A percentile compares a stretch with the other conserved stretches of the same genome.
phyloP scores from a whole-genome alignment of 768 basidiomycete species.

The Daedaleopsis nitida region DNA sequence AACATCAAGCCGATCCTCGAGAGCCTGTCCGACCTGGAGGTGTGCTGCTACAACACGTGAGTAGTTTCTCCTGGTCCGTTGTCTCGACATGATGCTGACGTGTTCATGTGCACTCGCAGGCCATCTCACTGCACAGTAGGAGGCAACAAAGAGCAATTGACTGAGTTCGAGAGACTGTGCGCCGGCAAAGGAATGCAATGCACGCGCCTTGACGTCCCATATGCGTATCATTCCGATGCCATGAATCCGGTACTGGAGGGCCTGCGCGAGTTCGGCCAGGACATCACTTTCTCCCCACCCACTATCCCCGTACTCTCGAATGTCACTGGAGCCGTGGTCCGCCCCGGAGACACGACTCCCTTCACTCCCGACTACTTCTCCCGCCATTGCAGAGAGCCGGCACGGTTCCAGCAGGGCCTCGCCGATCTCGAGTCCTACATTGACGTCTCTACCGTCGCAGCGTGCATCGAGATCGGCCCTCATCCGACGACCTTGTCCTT shows the following conservation, averaged over 20 bases:
- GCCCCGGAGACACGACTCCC: slow-evolving; percentile 49
- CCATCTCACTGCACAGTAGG: slow-evolving; percentile 58
- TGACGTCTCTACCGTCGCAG: slow-evolving; percentile 35
- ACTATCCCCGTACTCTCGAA: slow-evolving; percentile 65
- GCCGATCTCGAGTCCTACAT: slow-evolving; percentile 37
- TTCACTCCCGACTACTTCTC: slow-evolving; percentile 57
- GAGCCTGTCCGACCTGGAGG: slow-evolving; percentile 32
- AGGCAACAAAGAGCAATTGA: slow-evolving; percentile 50
- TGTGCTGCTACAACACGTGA: slow-evolving; percentile 66
- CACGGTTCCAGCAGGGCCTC: slow-evolving; percentile 55
- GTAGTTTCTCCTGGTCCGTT: background rate
- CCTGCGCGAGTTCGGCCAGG: slow-evolving; percentile 42
- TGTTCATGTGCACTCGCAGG: slow-evolving; percentile 21
- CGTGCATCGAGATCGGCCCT: slow-evolving; percentile 72
- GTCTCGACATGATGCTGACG: too few species aligned
- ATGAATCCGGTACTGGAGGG: slow-evolving; percentile 61
- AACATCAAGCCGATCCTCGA: slow-evolving; percentile 33
- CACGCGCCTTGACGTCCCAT: slow-evolving; percentile 52
- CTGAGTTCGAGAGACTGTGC: slow-evolving; percentile 43
- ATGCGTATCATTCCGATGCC: slow-evolving; percentile 67
- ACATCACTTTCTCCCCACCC: slow-evolving; percentile 46
- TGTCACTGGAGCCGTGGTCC: slow-evolving; percentile 53
- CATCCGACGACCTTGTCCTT: slow-evolving; percentile 60
- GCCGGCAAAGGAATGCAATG: slow-evolving; percentile 40
- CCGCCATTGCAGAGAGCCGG: slow-evolving; percentile 60